Conservation (phyloP, 305 asterid species). For the Rubia balearica region DNA sequence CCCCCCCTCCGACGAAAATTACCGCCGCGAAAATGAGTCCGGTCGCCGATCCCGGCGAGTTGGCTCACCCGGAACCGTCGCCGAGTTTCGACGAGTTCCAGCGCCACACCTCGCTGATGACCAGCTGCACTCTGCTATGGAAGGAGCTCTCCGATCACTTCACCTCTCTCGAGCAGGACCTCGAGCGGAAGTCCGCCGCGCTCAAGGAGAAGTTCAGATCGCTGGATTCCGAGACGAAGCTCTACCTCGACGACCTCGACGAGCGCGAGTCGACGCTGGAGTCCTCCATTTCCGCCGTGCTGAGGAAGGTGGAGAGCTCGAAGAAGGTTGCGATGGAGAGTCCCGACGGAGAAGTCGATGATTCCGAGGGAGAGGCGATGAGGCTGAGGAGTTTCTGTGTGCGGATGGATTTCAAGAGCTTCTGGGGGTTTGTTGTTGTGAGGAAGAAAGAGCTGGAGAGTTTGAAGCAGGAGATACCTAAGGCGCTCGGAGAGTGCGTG, state of each 20-base stretch:
- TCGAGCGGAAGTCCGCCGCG: conserved; percentile 57
- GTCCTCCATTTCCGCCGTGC: conserved; percentile 42
- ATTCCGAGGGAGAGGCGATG: conserved; percentile 52
- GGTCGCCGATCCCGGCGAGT: conserved; percentile 88
- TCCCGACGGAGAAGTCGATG: conserved; percentile 47
- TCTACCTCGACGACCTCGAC: conserved; percentile 47
- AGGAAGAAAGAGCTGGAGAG: conserved; percentile 77
- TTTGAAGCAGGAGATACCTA: conserved; percentile 53
- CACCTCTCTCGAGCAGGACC: conserved; percentile 75
- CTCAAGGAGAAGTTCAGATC: conserved; percentile 46
- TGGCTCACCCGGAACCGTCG: conserved; percentile 35
- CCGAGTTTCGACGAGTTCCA: conserved; percentile 95
- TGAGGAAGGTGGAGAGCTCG: conserved; percentile 33
- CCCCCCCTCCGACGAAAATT: background rate
- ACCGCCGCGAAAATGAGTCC: conserved; percentile 49
- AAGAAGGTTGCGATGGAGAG: conserved; percentile 19
- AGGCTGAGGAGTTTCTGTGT: conserved; percentile 49
- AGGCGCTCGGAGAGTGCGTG: conserved; percentile 60
- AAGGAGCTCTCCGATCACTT: conserved; percentile 95
- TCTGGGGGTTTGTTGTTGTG: conserved; percentile 62
- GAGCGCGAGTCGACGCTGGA: conserved; percentile 68
- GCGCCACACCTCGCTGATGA: conserved; percentile 96
- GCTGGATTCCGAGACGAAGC: conserved; percentile 46
- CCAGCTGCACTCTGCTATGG: conserved; percentile 97
- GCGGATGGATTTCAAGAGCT: conserved; percentile 56